Evolutionary conservation across 768 basidiomycete species (phyloP).

Genomic region (Mycena vitilis): DNA sequence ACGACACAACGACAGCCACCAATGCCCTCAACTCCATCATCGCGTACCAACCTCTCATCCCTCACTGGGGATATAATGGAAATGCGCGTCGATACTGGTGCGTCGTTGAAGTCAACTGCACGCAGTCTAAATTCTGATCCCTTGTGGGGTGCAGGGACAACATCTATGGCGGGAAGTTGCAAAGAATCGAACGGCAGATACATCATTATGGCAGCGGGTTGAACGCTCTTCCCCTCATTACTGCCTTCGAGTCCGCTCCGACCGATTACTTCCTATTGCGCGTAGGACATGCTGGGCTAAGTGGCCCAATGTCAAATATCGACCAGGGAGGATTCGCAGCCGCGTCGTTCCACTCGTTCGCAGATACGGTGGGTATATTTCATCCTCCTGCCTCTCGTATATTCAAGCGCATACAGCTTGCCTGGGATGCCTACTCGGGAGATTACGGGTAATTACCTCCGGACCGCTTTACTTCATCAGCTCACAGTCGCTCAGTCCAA

Average conservation of each 20-base stretch:
- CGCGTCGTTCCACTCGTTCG: slow-evolving; percentile 71
- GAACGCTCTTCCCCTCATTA: slow-evolving; percentile 65
- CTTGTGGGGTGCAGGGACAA: slow-evolving; percentile 56
- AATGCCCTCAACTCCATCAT: slow-evolving; percentile 68
- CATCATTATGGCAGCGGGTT: slow-evolving; percentile 70
- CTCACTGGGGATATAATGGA: slow-evolving; percentile 74
- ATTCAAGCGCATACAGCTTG: slow-evolving; percentile 42
- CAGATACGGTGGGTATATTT: slow-evolving; percentile 51
- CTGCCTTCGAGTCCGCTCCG: slow-evolving; percentile 59
- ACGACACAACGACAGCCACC: slow-evolving; percentile 59
- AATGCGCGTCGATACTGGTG: slow-evolving; percentile 70
- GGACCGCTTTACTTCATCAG: not conserved
- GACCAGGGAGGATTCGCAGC: slow-evolving; percentile 68
- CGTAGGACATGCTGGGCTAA: slow-evolving; percentile 62
- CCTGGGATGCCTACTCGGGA: slow-evolving; percentile 69
- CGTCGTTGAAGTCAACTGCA: slow-evolving; percentile 34
- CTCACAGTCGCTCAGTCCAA: slow-evolving; percentile 45
- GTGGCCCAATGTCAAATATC: slow-evolving; percentile 66
- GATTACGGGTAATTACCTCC: slow-evolving; percentile 56
- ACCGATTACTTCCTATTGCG: slow-evolving; percentile 64
- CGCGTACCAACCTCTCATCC: slow-evolving; percentile 66
- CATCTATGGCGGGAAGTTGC: slow-evolving; percentile 65
- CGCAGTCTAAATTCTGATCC: slow-evolving; percentile 12
- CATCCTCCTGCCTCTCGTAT: not conserved
- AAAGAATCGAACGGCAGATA: slow-evolving; percentile 66